These are phyloP conservation scores for Pseudocercospora ulei DNA, from an alignment of 2,329 filamentous ascomycete species.

Conservation along the genomic window DNA sequence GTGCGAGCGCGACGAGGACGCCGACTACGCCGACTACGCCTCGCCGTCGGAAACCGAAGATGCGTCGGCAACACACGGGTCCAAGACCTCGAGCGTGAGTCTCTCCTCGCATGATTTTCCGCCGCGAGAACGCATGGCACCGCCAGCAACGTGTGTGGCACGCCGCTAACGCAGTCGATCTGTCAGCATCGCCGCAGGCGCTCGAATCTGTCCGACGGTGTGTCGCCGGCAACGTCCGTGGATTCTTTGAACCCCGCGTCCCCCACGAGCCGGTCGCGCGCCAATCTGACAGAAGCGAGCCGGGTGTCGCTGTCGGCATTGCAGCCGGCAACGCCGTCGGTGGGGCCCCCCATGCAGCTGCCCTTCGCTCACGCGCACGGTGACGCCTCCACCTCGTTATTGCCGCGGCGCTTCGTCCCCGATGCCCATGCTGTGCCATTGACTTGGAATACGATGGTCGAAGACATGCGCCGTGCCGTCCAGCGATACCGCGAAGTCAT, in stretches of 20 bases:
- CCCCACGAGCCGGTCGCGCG: constrained; percentile 49
- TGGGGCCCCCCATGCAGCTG: constrained; percentile 46
- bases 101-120: constrained; percentile 17
- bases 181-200: constrained; percentile 53
- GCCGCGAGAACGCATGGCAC: constrained; percentile 21
- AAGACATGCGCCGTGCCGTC: constrained; percentile 85
- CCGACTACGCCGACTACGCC: constrained; percentile 82
- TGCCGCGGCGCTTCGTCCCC: constrained; percentile 81
- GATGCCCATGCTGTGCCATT: constrained; percentile 69
- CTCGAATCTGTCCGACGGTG: constrained; percentile 56
- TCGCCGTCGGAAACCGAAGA: constrained; percentile 77
- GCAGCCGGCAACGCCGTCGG: constrained; percentile 40
- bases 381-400: constrained; percentile 36
- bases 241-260: constrained; percentile 72
- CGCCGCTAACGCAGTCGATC: constrained; percentile 22
- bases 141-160: constrained; percentile 25
- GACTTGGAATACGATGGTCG: constrained; percentile 80
- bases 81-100: constrained; percentile 59
- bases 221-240: constrained; percentile 83
- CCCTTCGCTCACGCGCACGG: constrained; percentile 47
- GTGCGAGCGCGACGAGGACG: constrained; percentile 72
- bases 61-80: constrained; percentile 59
- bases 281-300: constrained; percentile 43
- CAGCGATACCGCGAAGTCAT: constrained; percentile 88
- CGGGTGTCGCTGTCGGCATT: constrained; percentile 43